Evolutionary conservation across 331 rosid species (phyloP).

Genomic region (Quercus lobata): DNA sequence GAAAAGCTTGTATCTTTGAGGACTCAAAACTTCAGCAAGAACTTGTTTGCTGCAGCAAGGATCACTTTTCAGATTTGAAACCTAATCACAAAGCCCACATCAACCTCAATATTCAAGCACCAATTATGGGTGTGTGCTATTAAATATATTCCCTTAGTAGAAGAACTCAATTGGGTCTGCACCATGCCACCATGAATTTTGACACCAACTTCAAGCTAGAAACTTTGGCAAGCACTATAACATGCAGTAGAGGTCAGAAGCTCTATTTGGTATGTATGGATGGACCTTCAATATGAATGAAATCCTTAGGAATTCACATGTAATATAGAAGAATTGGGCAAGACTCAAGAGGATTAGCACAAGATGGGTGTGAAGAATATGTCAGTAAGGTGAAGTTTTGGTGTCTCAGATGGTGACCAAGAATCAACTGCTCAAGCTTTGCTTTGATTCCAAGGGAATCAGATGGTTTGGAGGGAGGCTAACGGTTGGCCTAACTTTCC

Average conservation of each 20-base stretch:
- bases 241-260: neutral
- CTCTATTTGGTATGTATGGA: neutral
- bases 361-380: constrained; percentile 47
- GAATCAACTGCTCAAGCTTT: constrained; percentile 50
- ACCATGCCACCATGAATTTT: constrained; percentile 6
- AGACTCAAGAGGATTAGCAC: constrained; percentile 6
- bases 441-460: constrained; percentile 83
- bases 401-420: constrained; percentile 76
- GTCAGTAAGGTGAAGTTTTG: constrained; percentile 74
- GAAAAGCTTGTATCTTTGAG: constrained; percentile 1
- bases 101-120: constrained; percentile 13
- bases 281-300: constrained; percentile 20
- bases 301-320: constrained; percentile 11
- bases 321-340: constrained; percentile 32
- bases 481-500: constrained; percentile 90
- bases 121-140: constrained; percentile 6
- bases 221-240: neutral
- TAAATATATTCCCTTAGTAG: constrained; percentile 10
- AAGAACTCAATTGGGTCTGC: constrained; percentile 8
- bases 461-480: constrained; percentile 70
- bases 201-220: constrained; percentile 17
- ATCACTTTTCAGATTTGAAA: neutral
- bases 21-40: constrained; percentile 1
- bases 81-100: neutral
- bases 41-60: neutral